Percentiles rank a stretch among this genome's conserved stretches.
These are phyloP conservation scores for Solanum chacoense DNA, from an alignment of 305 asterid species.

Conservation along the genomic window DNA sequence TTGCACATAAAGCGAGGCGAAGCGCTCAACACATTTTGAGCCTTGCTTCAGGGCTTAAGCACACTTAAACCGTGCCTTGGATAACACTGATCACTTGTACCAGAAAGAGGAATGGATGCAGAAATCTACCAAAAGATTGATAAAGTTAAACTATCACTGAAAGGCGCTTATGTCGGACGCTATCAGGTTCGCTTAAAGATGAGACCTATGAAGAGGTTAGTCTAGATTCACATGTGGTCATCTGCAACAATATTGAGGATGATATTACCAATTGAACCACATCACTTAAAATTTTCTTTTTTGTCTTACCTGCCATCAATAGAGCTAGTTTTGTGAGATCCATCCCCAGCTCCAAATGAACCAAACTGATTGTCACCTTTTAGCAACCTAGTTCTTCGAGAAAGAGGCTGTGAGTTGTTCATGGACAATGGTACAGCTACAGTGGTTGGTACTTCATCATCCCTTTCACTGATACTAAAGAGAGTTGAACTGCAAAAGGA, in stretches of 20 bases:
- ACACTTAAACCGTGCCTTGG: no score
- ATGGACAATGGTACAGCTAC: slow-evolving; percentile 45
- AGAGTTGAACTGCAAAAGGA: slow-evolving; percentile 61
- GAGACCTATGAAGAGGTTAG: background rate
- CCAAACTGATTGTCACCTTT: slow-evolving; percentile 66
- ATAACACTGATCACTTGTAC: background rate
- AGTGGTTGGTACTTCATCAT: slow-evolving; percentile 70
- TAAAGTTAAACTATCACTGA: background rate
- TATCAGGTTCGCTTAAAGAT: background rate
- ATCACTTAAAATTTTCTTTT: background rate
- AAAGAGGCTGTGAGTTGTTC: slow-evolving; percentile 66
- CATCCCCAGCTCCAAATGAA: slow-evolving; percentile 51
- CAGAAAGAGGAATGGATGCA: background rate
- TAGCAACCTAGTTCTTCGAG: slow-evolving; percentile 87
- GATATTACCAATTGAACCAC: background rate
- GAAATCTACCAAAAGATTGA: background rate
- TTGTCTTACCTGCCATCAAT: slow-evolving; percentile 82
- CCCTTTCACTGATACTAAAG: slow-evolving; percentile 56
- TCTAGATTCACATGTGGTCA: background rate
- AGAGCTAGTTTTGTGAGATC: slow-evolving; percentile 49
- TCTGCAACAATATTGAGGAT: background rate
- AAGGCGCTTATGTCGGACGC: background rate
- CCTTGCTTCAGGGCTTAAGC: no score
- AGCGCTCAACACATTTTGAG: no score
- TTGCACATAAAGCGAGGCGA: no score